A percentile compares a stretch with the other conserved stretches of the same genome.
Evolutionary conservation across 352 stramenopile genomes (phyloP).

Genomic region (Phytophthora sp.): DNA sequence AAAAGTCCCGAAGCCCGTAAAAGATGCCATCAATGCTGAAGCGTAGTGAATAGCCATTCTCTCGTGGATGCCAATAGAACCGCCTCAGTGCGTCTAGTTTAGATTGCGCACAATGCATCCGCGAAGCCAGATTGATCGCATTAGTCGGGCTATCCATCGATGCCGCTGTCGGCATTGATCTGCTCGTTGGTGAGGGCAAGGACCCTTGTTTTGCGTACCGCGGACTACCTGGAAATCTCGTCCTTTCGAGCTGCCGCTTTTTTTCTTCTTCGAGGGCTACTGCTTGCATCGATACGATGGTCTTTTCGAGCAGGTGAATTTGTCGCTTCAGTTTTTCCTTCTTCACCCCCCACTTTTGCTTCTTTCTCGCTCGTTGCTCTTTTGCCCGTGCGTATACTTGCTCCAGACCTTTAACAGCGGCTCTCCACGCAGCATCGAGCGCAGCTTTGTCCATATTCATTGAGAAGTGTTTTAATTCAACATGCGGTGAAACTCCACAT

Average conservation of each 20-base stretch:
- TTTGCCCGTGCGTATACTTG: constrained; percentile 54
- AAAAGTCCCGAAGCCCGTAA: constrained; percentile 77
- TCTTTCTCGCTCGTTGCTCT: constrained; percentile 43
- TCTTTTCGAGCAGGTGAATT: constrained; percentile 76
- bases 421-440: constrained; percentile 61
- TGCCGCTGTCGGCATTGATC: constrained; percentile 10
- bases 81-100: constrained; percentile 76
- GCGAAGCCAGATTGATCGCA: constrained; percentile 57
- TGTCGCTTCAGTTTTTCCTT: constrained; percentile 74
- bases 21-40: constrained; percentile 85
- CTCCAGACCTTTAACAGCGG: constrained; percentile 53
- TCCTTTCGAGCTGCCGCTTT: constrained; percentile 43
- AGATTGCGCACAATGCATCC: constrained; percentile 67
- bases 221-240: constrained; percentile 35
- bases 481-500: not conserved
- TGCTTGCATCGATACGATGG: constrained; percentile 66
- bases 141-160: constrained; percentile 47
- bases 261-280: constrained; percentile 59
- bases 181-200: constrained; percentile 21
- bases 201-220: constrained; percentile 20
- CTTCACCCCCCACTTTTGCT: constrained; percentile 61
- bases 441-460: constrained; percentile 58
- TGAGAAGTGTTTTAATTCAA: constrained; percentile 41
- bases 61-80: constrained; percentile 71
- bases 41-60: constrained; percentile 77